Percentiles rank a stretch among this genome's conserved stretches.
Conservation (phyloP, 2,329 filamentous ascomycete species). For the Fusarium proliferatum region DNA sequence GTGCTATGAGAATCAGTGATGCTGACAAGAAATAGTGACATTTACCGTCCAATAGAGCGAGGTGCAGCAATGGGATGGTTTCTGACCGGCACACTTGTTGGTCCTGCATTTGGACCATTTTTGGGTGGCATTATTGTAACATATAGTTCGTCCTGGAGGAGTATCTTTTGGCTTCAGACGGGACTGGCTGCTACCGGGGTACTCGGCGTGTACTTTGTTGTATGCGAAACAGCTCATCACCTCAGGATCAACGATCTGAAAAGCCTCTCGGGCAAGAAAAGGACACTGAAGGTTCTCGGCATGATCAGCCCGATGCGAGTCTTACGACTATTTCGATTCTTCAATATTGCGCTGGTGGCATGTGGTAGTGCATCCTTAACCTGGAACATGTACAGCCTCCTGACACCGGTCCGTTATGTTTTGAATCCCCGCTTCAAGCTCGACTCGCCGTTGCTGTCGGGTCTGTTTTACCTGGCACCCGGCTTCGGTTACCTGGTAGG, state of each 20-base stretch:
- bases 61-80: constrained; percentile 82
- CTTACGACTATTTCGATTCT: constrained; percentile 72
- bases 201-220: constrained; percentile 70
- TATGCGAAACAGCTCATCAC: constrained; percentile 79
- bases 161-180: constrained; percentile 82
- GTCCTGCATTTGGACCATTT: constrained; percentile 76
- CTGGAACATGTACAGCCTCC: constrained; percentile 76
- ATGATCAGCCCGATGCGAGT: constrained; percentile 76
- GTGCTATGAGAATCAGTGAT: not conserved
- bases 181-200: constrained; percentile 71
- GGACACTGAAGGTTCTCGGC: constrained; percentile 64
- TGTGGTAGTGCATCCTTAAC: constrained; percentile 72
- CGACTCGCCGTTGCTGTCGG: constrained; percentile 72
- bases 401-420: constrained; percentile 76
- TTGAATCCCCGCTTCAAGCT: constrained; percentile 80
- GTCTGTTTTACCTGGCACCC: constrained; percentile 80
- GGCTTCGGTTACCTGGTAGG: constrained; percentile 76
- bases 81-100: constrained; percentile 75
- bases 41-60: constrained; percentile 73
- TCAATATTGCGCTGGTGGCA: constrained; percentile 71
- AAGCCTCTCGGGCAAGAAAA: constrained; percentile 61
- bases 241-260: constrained; percentile 71
- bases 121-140: constrained; percentile 82
- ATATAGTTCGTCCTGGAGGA: constrained; percentile 73
- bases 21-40: constrained; percentile 57